These are phyloP conservation scores for Tricholoma terreum DNA, from an alignment of 768 basidiomycete species.

Conservation along the genomic window DNA sequence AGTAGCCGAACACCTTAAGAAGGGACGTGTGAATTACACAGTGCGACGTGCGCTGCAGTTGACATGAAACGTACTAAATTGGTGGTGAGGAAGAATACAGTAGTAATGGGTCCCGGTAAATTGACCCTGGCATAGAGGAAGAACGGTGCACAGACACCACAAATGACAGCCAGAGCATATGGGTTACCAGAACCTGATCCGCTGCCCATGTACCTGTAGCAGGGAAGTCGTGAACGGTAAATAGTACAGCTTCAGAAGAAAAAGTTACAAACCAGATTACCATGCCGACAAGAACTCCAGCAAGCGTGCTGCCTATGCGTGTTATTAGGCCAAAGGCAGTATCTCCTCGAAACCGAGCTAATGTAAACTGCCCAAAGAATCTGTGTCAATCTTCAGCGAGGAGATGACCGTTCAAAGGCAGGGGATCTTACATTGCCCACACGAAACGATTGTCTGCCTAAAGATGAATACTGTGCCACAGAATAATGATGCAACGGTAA, in stretches of 20 bases:
- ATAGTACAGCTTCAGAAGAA: neutral
- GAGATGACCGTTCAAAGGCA: neutral
- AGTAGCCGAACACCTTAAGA: conserved; percentile 78
- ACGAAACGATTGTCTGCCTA: conserved; percentile 63
- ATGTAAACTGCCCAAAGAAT: conserved; percentile 72
- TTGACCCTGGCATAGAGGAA: conserved; percentile 71
- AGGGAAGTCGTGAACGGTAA: neutral
- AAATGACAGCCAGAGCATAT: conserved; percentile 68
- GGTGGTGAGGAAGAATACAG: conserved; percentile 64
- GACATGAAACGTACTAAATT: conserved; percentile 48
- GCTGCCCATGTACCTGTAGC: conserved; percentile 63
- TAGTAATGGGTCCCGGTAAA: conserved; percentile 67
- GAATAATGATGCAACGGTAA: neutral
- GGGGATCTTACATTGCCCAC: conserved; percentile 60
- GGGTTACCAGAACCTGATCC: conserved; percentile 58
- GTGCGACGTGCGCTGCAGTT: too few relatives aligned
- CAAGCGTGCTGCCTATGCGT: conserved; percentile 62
- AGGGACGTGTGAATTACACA: too few relatives aligned
- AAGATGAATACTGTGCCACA: neutral
- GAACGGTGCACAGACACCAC: conserved; percentile 67
- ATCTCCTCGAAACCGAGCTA: conserved; percentile 72
- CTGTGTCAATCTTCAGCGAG: conserved; percentile 28
- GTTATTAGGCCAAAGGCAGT: conserved; percentile 64
- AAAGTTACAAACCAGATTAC: conserved; percentile 55
- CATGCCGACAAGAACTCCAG: conserved; percentile 60